Percentiles rank a stretch among this genome's conserved stretches.
Evolutionary conservation across 2,329 filamentous ascomycete genomes (phyloP).

Genomic region (Talaromyces atroroseus): DNA sequence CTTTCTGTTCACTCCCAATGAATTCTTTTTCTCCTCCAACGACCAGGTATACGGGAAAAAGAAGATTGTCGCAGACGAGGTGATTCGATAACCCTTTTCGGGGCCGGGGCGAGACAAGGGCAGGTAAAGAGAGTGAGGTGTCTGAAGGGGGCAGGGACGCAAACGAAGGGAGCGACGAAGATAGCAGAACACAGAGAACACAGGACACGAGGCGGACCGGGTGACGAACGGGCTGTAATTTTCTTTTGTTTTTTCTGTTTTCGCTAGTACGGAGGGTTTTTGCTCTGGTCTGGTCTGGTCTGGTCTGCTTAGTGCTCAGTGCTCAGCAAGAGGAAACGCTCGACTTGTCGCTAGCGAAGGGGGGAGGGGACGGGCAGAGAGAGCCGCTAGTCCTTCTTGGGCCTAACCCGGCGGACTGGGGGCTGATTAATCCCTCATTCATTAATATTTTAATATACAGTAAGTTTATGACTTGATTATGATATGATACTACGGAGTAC

Average conservation of each 20-base stretch:
- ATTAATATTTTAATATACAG: too few relatives aligned
- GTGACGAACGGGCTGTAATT: background rate
- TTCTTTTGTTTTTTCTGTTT: background rate
- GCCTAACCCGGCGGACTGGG: background rate
- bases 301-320: background rate
- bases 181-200: background rate
- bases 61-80: background rate
- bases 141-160: constrained; percentile 9
- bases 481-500: too few relatives aligned
- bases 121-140: constrained; percentile 8
- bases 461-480: too few relatives aligned
- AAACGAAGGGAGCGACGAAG: constrained; percentile 9
- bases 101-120: constrained; percentile 1
- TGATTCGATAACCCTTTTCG: background rate
- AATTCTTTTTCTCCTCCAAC: background rate
- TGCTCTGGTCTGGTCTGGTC: too few relatives aligned
- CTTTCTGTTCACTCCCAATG: background rate
- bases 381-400: background rate
- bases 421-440: background rate
- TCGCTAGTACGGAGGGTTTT: background rate
- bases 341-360: background rate
- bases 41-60: background rate
- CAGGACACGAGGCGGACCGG: constrained; percentile 5
- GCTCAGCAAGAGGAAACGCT: background rate
- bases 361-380: background rate